Percentiles rank a stretch among this genome's conserved stretches.
These are phyloP conservation scores for Volvox africanus DNA, from an alignment of 139 green algal genomes.

Conservation along the genomic window DNA sequence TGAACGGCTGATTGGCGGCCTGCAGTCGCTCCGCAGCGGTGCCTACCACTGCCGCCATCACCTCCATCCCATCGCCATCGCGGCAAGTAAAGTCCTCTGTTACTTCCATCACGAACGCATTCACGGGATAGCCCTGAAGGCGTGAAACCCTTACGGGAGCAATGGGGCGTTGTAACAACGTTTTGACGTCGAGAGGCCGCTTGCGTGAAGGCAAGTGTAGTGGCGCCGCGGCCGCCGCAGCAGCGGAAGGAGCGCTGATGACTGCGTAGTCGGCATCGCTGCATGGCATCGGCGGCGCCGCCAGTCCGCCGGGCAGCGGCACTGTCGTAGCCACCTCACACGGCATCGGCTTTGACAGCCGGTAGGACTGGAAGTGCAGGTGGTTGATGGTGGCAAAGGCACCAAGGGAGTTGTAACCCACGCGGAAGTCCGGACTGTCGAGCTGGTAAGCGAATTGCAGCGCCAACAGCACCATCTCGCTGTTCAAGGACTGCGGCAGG, in stretches of 20 bases:
- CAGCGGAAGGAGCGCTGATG: neutral
- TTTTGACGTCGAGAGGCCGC: neutral
- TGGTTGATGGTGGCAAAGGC: slow-evolving; percentile 99
- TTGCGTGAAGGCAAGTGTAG: neutral
- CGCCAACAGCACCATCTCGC: slow-evolving; percentile 79
- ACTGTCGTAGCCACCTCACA: slow-evolving; percentile 85
- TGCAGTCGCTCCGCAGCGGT: slow-evolving; percentile 79
- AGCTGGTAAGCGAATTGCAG: slow-evolving; percentile 91
- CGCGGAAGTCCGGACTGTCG: slow-evolving; percentile 92
- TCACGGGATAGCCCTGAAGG: slow-evolving; percentile 90
- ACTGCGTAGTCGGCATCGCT: neutral
- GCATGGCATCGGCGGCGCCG: neutral
- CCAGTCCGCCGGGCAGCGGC: slow-evolving; percentile 52
- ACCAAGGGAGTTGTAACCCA: slow-evolving; percentile 97
- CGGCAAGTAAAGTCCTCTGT: neutral
- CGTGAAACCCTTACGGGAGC: slow-evolving; percentile 66
- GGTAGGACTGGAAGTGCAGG: slow-evolving; percentile 99
- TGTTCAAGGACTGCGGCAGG: slow-evolving; percentile 78
- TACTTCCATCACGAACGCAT: slow-evolving; percentile 91
- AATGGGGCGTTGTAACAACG: neutral
- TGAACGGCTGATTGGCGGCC: slow-evolving; percentile 91
- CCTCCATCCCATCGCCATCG: neutral
- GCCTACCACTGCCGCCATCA: slow-evolving; percentile 72
- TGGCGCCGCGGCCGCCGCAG: neutral
- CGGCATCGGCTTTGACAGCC: slow-evolving; percentile 84